phyloP scores from a whole-genome alignment of 805 yeast species.

The Yamadazyma olivae region DNA sequence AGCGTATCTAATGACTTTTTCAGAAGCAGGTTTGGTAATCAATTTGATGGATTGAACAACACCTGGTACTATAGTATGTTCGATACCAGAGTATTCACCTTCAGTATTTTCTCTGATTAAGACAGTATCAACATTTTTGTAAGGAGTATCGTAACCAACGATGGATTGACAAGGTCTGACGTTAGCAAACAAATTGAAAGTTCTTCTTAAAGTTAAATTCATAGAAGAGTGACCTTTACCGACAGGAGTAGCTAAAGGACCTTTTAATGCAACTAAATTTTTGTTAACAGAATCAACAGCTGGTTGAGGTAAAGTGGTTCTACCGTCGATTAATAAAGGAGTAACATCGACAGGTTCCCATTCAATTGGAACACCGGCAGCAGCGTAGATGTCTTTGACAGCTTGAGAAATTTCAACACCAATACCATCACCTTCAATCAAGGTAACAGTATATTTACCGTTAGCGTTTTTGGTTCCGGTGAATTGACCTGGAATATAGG shows the following conservation, averaged over 20 bases:
- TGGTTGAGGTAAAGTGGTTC: constrained; percentile 84
- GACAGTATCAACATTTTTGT: constrained; percentile 86
- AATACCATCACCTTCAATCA: constrained; percentile 96
- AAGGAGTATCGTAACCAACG: constrained; percentile 90
- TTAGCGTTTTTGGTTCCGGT: constrained; percentile 62
- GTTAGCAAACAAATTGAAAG: constrained; percentile 93
- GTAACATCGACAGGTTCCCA: constrained; percentile 98
- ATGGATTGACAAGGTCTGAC: constrained; percentile 96
- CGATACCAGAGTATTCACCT: constrained; percentile 99
- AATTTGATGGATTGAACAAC: constrained; percentile 97
- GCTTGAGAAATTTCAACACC: constrained; percentile 95
- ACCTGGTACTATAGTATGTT: constrained; percentile 97
- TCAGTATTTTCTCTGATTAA: constrained; percentile 98
- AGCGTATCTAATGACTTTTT: constrained; percentile 94
- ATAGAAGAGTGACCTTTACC: constrained; percentile 98
- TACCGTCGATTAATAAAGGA: constrained; percentile 86
- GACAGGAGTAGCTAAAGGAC: constrained; percentile 97
- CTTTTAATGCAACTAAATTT: constrained; percentile 94
- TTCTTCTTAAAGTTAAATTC: constrained; percentile 96
- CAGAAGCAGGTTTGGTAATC: constrained; percentile 94
- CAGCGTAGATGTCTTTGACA: constrained; percentile 87
- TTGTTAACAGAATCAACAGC: constrained; percentile 92
- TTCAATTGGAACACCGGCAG: constrained; percentile 93
- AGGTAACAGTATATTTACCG: constrained; percentile 89
- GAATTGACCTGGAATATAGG: constrained; percentile 62